Evolutionary conservation across 495 filamentous ascomycete species (phyloP).

Genomic region (Xylaria bambusicola): DNA sequence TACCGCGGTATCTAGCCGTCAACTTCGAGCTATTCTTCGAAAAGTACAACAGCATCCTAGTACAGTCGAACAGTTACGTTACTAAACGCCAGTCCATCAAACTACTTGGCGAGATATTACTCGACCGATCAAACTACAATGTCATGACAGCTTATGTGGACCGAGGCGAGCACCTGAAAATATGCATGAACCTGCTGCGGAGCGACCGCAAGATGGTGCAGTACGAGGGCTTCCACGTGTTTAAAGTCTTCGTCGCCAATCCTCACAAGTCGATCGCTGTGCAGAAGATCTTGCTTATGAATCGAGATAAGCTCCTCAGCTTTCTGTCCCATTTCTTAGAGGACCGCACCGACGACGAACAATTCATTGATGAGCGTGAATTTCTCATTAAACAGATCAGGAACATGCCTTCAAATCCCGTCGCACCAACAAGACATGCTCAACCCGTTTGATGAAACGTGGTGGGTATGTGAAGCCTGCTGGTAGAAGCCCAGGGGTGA

Average conservation of each 20-base stretch:
- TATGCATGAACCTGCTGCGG: constrained; percentile 93
- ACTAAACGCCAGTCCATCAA: constrained; percentile 99
- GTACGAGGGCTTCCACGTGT: constrained; percentile 98
- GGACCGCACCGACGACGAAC: constrained; percentile 95
- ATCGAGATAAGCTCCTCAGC: constrained; percentile 82
- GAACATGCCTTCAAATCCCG: constrained; percentile 68
- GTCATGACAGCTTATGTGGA: constrained; percentile 98
- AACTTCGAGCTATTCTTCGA: constrained; percentile 92
- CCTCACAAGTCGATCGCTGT: constrained; percentile 91
- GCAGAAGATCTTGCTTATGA: constrained; percentile 92
- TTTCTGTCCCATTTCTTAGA: constrained; percentile 92
- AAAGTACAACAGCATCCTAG: constrained; percentile 83
- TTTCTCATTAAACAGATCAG: constrained; percentile 95
- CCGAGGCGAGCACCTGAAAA: constrained; percentile 90
- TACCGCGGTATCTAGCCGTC: constrained; percentile 78
- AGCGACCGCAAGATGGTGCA: constrained; percentile 98
- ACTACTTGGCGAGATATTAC: constrained; percentile 87
- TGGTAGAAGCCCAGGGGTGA: too few relatives aligned
- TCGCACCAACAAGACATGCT: constrained; percentile 48
- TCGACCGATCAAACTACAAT: constrained; percentile 94
- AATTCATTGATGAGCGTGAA: constrained; percentile 96
- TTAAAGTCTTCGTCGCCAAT: constrained; percentile 99
- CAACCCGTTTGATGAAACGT: constrained; percentile 14
- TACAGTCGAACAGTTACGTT: constrained; percentile 93
- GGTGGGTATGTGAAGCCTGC: too few relatives aligned